Evolutionary conservation across 495 filamentous ascomycete species (phyloP).

Genomic region (Beverwykella pulmonaria): DNA sequence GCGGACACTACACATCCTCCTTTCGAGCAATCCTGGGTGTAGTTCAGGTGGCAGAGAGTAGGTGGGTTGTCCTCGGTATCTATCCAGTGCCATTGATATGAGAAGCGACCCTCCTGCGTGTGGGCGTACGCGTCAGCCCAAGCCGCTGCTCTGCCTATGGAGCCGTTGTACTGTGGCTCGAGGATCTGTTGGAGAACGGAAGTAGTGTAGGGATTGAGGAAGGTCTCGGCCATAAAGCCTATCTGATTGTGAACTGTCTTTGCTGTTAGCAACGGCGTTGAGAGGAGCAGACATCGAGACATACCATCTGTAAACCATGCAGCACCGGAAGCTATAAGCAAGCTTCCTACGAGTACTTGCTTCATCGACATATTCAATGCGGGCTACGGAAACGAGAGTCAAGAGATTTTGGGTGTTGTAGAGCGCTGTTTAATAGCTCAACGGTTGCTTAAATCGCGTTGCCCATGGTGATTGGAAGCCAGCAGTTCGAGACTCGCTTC

Average conservation of each 20-base stretch:
- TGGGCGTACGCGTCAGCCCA: constrained; percentile 43
- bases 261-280: neutral
- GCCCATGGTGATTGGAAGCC: too few species aligned
- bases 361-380: neutral
- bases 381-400: too few species aligned
- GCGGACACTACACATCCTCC: constrained; percentile 43
- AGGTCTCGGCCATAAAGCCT: constrained; percentile 43
- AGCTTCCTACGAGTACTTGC: constrained; percentile 2
- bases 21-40: constrained; percentile 36
- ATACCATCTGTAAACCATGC: constrained; percentile 43
- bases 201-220: constrained; percentile 39
- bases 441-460: too few species aligned
- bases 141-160: constrained; percentile 40
- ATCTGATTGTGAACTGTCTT: constrained; percentile 44
- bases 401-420: too few species aligned
- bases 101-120: constrained; percentile 29
- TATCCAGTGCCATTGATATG: constrained; percentile 38
- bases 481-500: too few species aligned
- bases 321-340: constrained; percentile 15
- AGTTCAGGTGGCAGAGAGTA: constrained; percentile 33
- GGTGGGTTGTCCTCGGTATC: constrained; percentile 34
- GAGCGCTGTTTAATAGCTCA: too few species aligned
- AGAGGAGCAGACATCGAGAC: neutral
- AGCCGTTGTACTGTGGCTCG: constrained; percentile 42
- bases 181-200: constrained; percentile 40